Evolutionary conservation across 345 rosid genomes (phyloP).

Genomic region (Eucalyptus camaldulensis): DNA sequence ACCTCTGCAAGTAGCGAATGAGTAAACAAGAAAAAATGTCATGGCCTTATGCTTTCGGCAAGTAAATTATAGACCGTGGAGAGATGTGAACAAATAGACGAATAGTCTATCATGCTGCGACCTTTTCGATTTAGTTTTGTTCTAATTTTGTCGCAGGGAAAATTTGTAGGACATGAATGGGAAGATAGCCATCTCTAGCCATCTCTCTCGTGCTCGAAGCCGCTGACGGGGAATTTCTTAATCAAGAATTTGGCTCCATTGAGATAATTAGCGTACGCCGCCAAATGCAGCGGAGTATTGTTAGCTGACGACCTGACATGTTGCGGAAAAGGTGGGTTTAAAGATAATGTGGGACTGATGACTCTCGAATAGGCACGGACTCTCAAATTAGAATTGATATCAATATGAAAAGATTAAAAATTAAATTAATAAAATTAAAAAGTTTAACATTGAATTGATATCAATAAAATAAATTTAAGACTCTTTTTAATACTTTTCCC

Average conservation of each 20-base stretch:
- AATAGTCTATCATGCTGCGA: neutral
- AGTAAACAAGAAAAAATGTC: neutral
- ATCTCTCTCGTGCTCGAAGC: neutral
- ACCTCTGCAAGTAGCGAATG: neutral
- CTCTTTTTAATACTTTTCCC: too few species aligned
- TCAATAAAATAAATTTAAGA: too few species aligned
- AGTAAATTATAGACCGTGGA: neutral
- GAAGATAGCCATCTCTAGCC: neutral
- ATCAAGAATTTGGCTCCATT: too few species aligned
- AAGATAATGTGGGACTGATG: neutral
- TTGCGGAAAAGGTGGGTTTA: neutral
- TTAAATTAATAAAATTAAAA: too few species aligned
- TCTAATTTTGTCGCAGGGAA: neutral
- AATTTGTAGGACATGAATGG: neutral
- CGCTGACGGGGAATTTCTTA: neutral
- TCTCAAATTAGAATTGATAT: too few species aligned
- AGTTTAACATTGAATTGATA: too few species aligned
- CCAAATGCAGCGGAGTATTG: neutral
- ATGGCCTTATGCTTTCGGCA: neutral
- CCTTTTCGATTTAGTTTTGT: neutral
- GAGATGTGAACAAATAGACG: neutral
- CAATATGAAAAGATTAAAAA: accelerated
- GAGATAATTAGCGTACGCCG: too few species aligned
- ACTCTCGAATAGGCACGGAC: neutral
- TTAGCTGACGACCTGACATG: too few species aligned